These are phyloP conservation scores for Eimeria mitis DNA, from an alignment of 169 alveolate species.

Conservation along the genomic window DNA sequence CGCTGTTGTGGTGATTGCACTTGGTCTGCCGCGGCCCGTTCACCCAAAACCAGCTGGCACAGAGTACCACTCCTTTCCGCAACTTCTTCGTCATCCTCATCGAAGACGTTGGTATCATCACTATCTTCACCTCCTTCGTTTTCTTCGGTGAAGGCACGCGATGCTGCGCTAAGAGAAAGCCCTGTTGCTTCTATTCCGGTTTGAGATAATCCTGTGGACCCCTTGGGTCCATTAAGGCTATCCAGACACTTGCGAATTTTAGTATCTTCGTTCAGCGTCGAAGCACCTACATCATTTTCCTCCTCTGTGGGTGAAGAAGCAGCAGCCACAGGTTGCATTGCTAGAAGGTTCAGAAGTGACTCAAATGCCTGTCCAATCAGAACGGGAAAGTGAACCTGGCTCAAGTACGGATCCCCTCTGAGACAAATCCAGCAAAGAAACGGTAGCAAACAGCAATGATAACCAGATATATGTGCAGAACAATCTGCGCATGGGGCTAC, in stretches of 20 bases:
- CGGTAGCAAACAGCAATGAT: not conserved
- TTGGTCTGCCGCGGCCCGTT: not conserved
- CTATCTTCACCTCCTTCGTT: not conserved
- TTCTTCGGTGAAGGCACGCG: not conserved
- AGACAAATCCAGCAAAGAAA: not conserved
- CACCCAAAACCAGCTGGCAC: slow-evolving; percentile 39
- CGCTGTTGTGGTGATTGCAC: not conserved
- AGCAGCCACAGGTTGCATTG: not conserved
- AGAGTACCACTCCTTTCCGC: slow-evolving; percentile 38
- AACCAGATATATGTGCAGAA: not conserved
- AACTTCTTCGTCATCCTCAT: slow-evolving; percentile 38
- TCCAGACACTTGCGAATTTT: slow-evolving; percentile 12
- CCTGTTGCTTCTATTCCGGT: slow-evolving; percentile 1
- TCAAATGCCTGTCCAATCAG: slow-evolving; percentile 51
- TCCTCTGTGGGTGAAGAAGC: not conserved
- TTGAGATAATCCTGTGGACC: not conserved
- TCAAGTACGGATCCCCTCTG: slow-evolving; percentile 51
- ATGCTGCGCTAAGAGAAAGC: not conserved
- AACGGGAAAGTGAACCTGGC: slow-evolving; percentile 32
- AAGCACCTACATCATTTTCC: not conserved
- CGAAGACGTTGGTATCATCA: not conserved
- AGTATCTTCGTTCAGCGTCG: not conserved
- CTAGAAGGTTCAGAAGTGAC: slow-evolving; percentile 38
- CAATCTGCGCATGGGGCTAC: not conserved
- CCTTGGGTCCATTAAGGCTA: not conserved